Evolutionary conservation across 805 yeast species (phyloP), one percentile per base, ranked within the genome.

Genomic region (Scheffersomyces coipomensis): DNA sequence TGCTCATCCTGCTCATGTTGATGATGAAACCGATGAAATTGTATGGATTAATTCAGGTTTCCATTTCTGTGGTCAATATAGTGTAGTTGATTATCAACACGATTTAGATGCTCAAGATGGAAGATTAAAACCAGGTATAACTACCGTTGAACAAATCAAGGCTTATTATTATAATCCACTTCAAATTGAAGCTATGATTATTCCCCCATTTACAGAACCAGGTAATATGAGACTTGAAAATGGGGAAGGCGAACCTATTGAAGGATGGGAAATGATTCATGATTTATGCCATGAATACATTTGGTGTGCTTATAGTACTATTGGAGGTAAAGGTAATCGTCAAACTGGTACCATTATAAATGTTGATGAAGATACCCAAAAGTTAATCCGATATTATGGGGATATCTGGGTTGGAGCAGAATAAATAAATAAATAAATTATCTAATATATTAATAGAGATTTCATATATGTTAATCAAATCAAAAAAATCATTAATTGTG

Each of bases 221-320:
- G 55, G 29, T 54, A 65, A 37, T 55, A 68, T 50, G 51, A 59
- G 51, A 56, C 5, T 15, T 15, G 30, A 4, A 5, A 64, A 37
- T 39, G 42, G 32, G 0, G 41, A 53, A 12, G 66, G 61, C n/a
- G 83, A 78, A 49, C 81, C 83, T 16, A 49, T 64, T 2, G 56
- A 69, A 25, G 79, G 78, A 21, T 78, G 84, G 83, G 27, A 34
- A 12, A 72, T 71, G 45, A 76, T 73, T 55, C 65, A 69, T 39
- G 62, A 60, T 15, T 73, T 76, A 42, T 80, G 86, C 58, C 68
- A 70, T 25, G 68, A 71, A 15, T 79, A 79, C 49, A 48, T 75
- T 9, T 80, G 83, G 78, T 79, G 85, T 63, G 83, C 82, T 0
- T 78, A 76, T 51, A 78, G 78, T 43, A 53, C 63, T 15, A 63